Percentiles rank a stretch among this genome's conserved stretches.
phyloP scores from a whole-genome alignment of 139 green algal genomes.

The Micractinium conductrix region DNA sequence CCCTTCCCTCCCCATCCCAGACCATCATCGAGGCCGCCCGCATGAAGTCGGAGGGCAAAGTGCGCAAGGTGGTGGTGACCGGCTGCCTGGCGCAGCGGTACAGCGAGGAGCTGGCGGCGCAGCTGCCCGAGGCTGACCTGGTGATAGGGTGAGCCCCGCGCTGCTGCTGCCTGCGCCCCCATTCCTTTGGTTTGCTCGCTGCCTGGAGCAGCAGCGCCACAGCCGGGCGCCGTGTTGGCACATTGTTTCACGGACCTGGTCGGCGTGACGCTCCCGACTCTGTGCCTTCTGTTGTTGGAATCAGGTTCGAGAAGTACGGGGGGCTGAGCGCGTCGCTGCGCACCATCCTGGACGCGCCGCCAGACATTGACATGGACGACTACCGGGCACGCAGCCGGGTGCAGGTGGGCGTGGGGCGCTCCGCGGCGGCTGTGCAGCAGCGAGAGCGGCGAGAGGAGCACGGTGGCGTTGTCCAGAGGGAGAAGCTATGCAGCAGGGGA shows the following conservation, averaged over 20 bases:
- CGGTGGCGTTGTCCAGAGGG: no score
- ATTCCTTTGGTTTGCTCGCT: background rate
- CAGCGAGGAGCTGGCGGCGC: slow-evolving; percentile 68
- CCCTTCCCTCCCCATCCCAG: slow-evolving; percentile 25
- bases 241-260: no score
- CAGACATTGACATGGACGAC: slow-evolving; percentile 44
- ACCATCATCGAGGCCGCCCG: slow-evolving; percentile 83
- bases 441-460: no score
- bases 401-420: slow-evolving; percentile 23
- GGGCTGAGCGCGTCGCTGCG: slow-evolving; percentile 58
- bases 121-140: slow-evolving; percentile 88
- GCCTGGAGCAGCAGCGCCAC: no score
- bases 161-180: background rate
- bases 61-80: slow-evolving; percentile 82
- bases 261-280: background rate
- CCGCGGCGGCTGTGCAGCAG: background rate
- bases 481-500: no score
- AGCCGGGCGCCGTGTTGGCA: no score
- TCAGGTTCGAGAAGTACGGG: slow-evolving; percentile 78
- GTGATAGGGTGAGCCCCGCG: slow-evolving; percentile 62
- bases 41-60: slow-evolving; percentile 71
- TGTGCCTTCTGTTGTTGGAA: no score
- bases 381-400: slow-evolving; percentile 40
- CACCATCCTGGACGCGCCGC: slow-evolving; percentile 49
- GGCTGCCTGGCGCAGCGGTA: slow-evolving; percentile 93